phyloP scores from a whole-genome alignment of 2,329 filamentous ascomycete genomes.

The Beauveria varroae region DNA sequence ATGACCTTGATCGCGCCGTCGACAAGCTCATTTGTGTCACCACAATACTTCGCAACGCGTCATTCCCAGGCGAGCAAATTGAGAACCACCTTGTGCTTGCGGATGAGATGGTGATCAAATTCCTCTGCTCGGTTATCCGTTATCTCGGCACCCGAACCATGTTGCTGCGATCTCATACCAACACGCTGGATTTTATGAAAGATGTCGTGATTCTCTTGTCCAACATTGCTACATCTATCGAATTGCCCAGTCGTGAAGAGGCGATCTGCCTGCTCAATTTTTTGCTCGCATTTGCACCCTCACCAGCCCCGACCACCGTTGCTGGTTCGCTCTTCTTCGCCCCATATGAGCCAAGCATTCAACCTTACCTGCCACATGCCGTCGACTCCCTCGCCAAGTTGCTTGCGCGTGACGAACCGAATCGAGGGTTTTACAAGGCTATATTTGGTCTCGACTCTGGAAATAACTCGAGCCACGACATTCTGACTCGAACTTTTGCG shows the following conservation, averaged over 20 bases:
- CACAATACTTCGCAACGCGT: constrained; percentile 86
- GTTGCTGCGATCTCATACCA: constrained; percentile 71
- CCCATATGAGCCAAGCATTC: constrained; percentile 69
- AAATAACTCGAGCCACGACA: constrained; percentile 58
- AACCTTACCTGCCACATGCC: constrained; percentile 83
- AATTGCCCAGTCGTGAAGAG: constrained; percentile 80
- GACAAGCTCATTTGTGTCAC: constrained; percentile 86
- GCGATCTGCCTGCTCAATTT: constrained; percentile 82
- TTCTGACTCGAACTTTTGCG: constrained; percentile 80
- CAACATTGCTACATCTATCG: constrained; percentile 74
- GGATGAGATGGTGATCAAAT: constrained; percentile 70
- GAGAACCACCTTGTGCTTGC: constrained; percentile 68
- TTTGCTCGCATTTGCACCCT: constrained; percentile 80
- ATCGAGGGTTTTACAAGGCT: constrained; percentile 72
- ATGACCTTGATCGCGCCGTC: constrained; percentile 78
- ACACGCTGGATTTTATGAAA: constrained; percentile 96
- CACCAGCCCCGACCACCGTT: constrained; percentile 55
- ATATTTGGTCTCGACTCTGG: constrained; percentile 70
- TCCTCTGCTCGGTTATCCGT: constrained; percentile 75
- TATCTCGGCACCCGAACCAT: constrained; percentile 85
- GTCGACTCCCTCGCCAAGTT: constrained; percentile 88
- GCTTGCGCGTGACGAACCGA: constrained; percentile 87
- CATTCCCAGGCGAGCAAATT: constrained; percentile 58
- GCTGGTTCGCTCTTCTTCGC: constrained; percentile 65
- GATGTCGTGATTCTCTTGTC: constrained; percentile 84